Percentiles rank a stretch among this genome's conserved stretches.
Evolutionary conservation across 2,329 filamentous ascomycete species (phyloP).

Genomic region (Seiridium cupressi): DNA sequence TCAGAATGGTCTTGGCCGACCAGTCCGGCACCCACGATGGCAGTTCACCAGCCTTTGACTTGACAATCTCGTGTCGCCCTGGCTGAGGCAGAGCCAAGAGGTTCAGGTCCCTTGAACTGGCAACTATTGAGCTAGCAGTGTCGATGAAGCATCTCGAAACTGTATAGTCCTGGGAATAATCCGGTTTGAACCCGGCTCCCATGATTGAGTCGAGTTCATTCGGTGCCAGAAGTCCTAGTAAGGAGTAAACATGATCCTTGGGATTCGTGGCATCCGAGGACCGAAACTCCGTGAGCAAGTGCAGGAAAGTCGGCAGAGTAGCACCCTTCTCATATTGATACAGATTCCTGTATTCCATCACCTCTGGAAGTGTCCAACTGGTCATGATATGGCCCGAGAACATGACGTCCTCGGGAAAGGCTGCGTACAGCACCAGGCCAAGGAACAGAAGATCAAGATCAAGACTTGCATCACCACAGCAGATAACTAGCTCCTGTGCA

Average conservation of each 20-base stretch:
- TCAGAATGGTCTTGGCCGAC: no score
- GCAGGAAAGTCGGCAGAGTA: background rate
- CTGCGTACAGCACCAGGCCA: background rate
- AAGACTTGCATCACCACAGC: background rate
- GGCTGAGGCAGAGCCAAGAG: no score
- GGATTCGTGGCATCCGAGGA: background rate
- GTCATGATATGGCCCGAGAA: background rate
- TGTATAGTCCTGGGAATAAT: no score
- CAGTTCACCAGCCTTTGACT: no score
- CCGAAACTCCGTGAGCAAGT: conserved; percentile 1
- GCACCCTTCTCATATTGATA: background rate
- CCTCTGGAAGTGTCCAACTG: background rate
- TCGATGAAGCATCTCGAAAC: no score
- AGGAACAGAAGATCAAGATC: conserved; percentile 3
- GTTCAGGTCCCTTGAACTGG: no score
- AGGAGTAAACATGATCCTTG: conserved; percentile 1
- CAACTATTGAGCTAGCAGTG: no score
- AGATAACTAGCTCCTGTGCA: background rate
- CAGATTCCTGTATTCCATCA: background rate
- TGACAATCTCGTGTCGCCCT: no score
- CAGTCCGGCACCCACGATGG: no score
- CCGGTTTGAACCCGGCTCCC: no score
- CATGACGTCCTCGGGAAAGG: background rate
- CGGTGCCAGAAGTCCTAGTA: background rate
- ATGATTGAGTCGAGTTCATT: background rate